phyloP scores from a whole-genome alignment of 495 filamentous ascomycete species.

The Xanthoparmelia taractica region DNA sequence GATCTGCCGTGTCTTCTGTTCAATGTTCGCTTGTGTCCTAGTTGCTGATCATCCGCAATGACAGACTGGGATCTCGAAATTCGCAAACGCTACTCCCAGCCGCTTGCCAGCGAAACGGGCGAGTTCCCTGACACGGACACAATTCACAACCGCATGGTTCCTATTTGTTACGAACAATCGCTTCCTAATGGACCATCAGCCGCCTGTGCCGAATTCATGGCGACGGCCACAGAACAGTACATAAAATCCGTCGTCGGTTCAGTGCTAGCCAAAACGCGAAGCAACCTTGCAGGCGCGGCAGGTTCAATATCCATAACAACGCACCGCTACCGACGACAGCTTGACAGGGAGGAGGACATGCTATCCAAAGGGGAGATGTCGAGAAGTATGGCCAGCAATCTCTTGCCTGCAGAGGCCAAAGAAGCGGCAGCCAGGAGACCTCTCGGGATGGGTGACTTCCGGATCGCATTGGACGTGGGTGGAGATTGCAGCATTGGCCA shows the following conservation, averaged over 20 bases:
- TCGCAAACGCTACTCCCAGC: slow-evolving; percentile 80
- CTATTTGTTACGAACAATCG: slow-evolving; percentile 90
- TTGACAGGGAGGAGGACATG: slow-evolving; percentile 64
- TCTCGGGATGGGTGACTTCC: slow-evolving; percentile 70
- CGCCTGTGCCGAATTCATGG: slow-evolving; percentile 77
- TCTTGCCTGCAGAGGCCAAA: slow-evolving; percentile 69
- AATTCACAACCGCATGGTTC: slow-evolving; percentile 78
- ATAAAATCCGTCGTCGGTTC: slow-evolving; percentile 80
- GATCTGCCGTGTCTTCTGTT: not conserved
- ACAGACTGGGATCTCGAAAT: slow-evolving; percentile 87
- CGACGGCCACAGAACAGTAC: slow-evolving; percentile 81
- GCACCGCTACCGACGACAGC: slow-evolving; percentile 62
- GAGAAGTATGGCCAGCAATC: slow-evolving; percentile 52
- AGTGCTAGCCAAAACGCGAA: slow-evolving; percentile 68
- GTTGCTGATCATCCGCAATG: not conserved
- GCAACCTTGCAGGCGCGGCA: slow-evolving; percentile 69
- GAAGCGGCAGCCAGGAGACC: slow-evolving; percentile 49
- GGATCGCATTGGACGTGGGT: slow-evolving; percentile 62
- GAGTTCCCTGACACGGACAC: slow-evolving; percentile 82
- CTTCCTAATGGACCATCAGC: slow-evolving; percentile 63
- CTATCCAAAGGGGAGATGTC: slow-evolving; percentile 60
- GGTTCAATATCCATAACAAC: slow-evolving; percentile 49
- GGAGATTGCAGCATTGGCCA: slow-evolving; percentile 63
- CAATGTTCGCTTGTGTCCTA: not conserved
- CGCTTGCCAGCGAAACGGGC: slow-evolving; percentile 78